These are phyloP conservation scores for Chiua sp. DNA, from an alignment of 1,284 basidiomycete species.

Conservation along the genomic window DNA sequence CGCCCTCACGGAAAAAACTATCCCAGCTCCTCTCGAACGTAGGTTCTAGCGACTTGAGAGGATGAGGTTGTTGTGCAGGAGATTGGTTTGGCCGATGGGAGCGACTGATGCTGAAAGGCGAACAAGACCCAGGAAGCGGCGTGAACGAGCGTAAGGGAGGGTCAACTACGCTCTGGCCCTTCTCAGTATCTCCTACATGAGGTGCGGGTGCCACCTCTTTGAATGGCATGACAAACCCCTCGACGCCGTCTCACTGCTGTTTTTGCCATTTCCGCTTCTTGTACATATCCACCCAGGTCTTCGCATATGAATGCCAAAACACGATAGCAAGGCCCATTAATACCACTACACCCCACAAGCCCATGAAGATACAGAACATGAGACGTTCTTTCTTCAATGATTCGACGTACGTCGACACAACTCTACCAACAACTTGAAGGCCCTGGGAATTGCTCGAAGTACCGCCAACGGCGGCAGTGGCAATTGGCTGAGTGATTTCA, in stretches of 20 bases:
- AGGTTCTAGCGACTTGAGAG: slow-evolving; percentile 38
- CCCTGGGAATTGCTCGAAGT: slow-evolving; percentile 59
- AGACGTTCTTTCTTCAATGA: slow-evolving; percentile 80
- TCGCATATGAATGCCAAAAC: slow-evolving; percentile 69
- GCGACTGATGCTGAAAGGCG: slow-evolving; percentile 45
- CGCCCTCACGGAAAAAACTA: slow-evolving; percentile 48
- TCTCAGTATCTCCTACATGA: slow-evolving; percentile 31
- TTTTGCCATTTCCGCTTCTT: slow-evolving; percentile 55
- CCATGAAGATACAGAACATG: slow-evolving; percentile 85
- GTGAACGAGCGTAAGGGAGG: slow-evolving; percentile 50
- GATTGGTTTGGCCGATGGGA: slow-evolving; percentile 43
- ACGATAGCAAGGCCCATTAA: slow-evolving; percentile 71
- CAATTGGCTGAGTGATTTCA: slow-evolving; percentile 80
- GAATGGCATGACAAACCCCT: slow-evolving; percentile 51
- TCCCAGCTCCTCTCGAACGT: slow-evolving; percentile 54
- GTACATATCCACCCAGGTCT: slow-evolving; percentile 49
- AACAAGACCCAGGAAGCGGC: slow-evolving; percentile 46
- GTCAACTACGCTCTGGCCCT: slow-evolving; percentile 37
- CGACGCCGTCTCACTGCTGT: slow-evolving; percentile 55
- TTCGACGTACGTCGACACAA: slow-evolving; percentile 76
- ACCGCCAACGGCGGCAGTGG: slow-evolving; percentile 79
- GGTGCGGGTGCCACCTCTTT: slow-evolving; percentile 28
- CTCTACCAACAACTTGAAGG: slow-evolving; percentile 71
- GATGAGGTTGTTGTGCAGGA: slow-evolving; percentile 29
- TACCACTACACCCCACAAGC: slow-evolving; percentile 79